Base-by-base conservation (phyloP, 2,329 filamentous ascomycete genomes). In the Ophiostoma ips region DNA sequence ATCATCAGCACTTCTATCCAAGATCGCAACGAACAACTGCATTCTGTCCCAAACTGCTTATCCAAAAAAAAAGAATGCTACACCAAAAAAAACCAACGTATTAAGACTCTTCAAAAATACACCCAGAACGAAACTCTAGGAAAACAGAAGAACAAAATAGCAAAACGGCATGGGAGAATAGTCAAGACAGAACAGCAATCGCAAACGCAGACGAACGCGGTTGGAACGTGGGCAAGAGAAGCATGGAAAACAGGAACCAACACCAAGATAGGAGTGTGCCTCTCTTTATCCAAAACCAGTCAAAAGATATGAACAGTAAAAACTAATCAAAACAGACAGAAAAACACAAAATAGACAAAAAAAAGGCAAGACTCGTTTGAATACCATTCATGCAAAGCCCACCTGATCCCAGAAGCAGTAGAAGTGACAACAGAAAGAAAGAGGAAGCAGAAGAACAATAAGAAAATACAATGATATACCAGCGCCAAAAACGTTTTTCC, bases 391-490 rank as follows among this genome's bases (percentile, higher is more conserved):
- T 51, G 50, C 38, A 35, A 34, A 11, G 38, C 50, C 50, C 37
- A 31, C 44, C 35, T 34, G 21, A 12, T 41, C 50, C 46, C 36
- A 47, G 13, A 44, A 44, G 10, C 7, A 44, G 24, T 28, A n/a
- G 15, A 16, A 43, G 12, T 30, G 40, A 43, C 30, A 45, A 34
- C n/a, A n/a, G 41, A 45, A 31, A 45, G 10, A 21, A 24, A 46
- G 40, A 16, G 18, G 18, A 21, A 10, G 21, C 47, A 15, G 21
- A 11, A 34, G 28, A 41, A n/a, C 11, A 3, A 51, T 35, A 48
- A 12, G 28, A 48, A 28, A 7, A 2, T 21, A 30, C 49, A 50
- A 57, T 54, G 54, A 57, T 44, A 46, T 16, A 18, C 38, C 46
- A 31, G 15, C 37, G 37, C 28, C 37, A 12, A 15, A 12, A 15